Evolutionary conservation across 805 yeast genomes (phyloP), one percentile per base, ranked within the genome.

Genomic region (Starmerella floris): DNA sequence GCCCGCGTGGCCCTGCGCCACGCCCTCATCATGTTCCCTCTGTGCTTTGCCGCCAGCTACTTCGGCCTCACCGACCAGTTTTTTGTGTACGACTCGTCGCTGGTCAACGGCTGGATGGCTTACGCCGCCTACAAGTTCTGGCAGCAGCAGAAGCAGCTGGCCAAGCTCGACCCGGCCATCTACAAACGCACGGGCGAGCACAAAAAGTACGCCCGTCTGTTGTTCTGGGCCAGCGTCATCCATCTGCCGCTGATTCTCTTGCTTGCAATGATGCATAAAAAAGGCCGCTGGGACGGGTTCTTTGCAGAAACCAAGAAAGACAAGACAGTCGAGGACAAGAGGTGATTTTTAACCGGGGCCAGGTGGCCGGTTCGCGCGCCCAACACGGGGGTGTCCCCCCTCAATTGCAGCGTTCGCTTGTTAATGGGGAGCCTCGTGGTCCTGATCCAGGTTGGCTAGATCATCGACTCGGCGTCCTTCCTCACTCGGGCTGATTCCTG

Each of bases 181-280:
- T 41, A 34, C 42, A 36, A 39, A 19, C 48, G 48, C 39, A 21
- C 47, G 13, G 52, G 49, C 28, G 51, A 51, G 39, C 42, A 93
- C 3, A 76, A 73, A 54, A 52, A 66, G 2, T 78, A 75, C 59
- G 97, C 98, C 1, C 77, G 82, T 46, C 79, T 79, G 58, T 70
- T 87, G 34, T 91, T 91, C 60, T 83, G 95, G 94, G 83, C 93
- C 31, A 80, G 94, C 23, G 95, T 91, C 1, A 76, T 88, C 77
- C 97, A 91, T 54, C 64, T 91, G 36, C 98, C 99, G 0, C 87
- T 81, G 0, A 79, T 93, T 15, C 65, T 91, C 41, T 79, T 85
- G 17, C 65, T 91, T 46, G 96, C 97, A 1, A 88, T 91, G 85
- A 60, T 91, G 40, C 97, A 91, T 62, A 91, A 91, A 62, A 79